Base-by-base conservation (phyloP, 2,329 filamentous ascomycete species). In the Colletotrichum paranaense region DNA sequence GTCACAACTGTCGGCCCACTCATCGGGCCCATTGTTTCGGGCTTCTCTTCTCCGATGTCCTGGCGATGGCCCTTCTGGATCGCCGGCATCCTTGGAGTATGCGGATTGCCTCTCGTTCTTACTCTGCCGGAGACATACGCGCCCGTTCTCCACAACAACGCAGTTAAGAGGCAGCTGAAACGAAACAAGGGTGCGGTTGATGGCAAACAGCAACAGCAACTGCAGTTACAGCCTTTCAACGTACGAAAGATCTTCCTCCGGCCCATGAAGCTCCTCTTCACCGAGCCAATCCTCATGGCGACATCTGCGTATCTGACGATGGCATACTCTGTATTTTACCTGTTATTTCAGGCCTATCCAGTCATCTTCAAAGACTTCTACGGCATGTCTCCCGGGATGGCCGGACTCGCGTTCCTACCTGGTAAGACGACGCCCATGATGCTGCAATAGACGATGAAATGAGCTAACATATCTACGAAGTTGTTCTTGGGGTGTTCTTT, bases 271-370 rank as follows among this genome's bases (percentile, higher is more conserved):
- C 78, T 89, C 9, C 80, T 89, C 4, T 81, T 87, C 68, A 80
- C 80, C 8, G 86, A 89, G 74, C 88, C 87, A 0, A 89, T 89
- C 53, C 84, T 89, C 19, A 77, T 88, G 2, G 78, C 85, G 1
- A 83, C 88, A 6, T 86, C 85, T 2, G 76, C 82, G 0, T 89
- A 89, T 76, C 83, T 88, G 74, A 84, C 87, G 1, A 84, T 89
- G 66, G 82, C 86, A 3, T 89, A 88, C 72, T 85, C 87, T 22
- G 84, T 86, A 6, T 81, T 89, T 35, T 89, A 88, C 75, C 86
- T 89, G 79, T 80, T 88, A 66, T 89, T 89, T 76, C 84, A 84
- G 32, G 87, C 87, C 5, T 88, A 86, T 76, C 86, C 86, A 0
- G 87, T 88, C 28, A 83, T 89, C 2, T 89, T 84, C 64, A 79